phyloP scores from a whole-genome alignment of 768 basidiomycete species.

The Hericium rajendrae region DNA sequence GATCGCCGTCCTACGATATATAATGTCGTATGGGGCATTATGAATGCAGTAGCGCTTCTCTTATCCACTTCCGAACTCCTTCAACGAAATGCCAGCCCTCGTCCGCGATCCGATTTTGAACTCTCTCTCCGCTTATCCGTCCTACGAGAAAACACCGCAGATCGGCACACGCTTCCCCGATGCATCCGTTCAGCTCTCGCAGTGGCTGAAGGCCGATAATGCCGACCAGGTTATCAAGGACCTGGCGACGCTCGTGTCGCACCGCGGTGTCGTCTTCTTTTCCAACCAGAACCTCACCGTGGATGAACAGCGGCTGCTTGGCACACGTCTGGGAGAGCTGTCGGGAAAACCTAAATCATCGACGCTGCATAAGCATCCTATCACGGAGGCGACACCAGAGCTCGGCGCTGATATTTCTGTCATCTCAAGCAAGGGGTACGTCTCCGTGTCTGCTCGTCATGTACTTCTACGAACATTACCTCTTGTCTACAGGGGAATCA shows the following conservation, averaged over 20 bases:
- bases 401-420: conserved; percentile 45
- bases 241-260: conserved; percentile 41
- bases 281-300: conserved; percentile 40
- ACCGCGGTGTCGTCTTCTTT: conserved; percentile 61
- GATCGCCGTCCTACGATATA: no score
- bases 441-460: background rate
- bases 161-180: conserved; percentile 46
- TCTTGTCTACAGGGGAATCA: conserved; percentile 26
- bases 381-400: conserved; percentile 38
- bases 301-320: conserved; percentile 42
- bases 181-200: conserved; percentile 35
- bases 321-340: conserved; percentile 36
- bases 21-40: no score
- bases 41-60: no score
- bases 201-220: conserved; percentile 34
- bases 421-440: conserved; percentile 35
- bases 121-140: conserved; percentile 27
- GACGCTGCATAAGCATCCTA: conserved; percentile 47
- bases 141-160: conserved; percentile 37
- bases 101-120: conserved; percentile 18
- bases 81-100: no score
- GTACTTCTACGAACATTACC: background rate
- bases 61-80: no score
- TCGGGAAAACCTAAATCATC: conserved; percentile 38
- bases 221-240: conserved; percentile 43